These are phyloP conservation scores for Quercus berberidifolia DNA, from an alignment of 306 rosid genomes.

Conservation along the genomic window DNA sequence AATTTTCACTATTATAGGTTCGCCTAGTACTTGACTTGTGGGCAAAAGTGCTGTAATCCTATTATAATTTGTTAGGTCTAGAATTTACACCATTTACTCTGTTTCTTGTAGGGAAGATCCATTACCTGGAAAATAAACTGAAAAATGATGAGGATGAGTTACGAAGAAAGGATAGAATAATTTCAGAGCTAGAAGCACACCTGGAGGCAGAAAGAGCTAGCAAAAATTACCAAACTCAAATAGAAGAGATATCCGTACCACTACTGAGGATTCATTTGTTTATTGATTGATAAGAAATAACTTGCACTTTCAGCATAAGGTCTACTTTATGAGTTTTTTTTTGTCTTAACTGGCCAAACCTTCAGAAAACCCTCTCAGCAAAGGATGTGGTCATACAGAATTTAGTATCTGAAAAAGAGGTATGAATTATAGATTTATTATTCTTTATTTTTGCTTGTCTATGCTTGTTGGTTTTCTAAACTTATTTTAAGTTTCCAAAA, in stretches of 20 bases:
- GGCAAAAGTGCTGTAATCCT: background rate
- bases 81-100: slow-evolving; percentile 8
- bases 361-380: slow-evolving; percentile 48
- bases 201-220: slow-evolving; percentile 44
- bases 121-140: slow-evolving; percentile 47
- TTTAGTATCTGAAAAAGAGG: slow-evolving; percentile 66
- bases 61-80: background rate
- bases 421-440: slow-evolving; percentile 16
- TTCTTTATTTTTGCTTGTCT: slow-evolving; percentile 10
- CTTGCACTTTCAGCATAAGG: slow-evolving; percentile 6
- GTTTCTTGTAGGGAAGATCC: slow-evolving; percentile 48
- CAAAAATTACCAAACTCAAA: slow-evolving; percentile 41
- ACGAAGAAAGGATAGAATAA: slow-evolving; percentile 52
- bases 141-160: slow-evolving; percentile 46
- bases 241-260: slow-evolving; percentile 64
- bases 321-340: background rate
- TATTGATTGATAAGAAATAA: slow-evolving; percentile 5
- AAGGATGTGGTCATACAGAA: slow-evolving; percentile 57
- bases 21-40: background rate
- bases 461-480: slow-evolving; percentile 21
- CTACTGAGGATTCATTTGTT: background rate
- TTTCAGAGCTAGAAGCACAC: slow-evolving; percentile 67
- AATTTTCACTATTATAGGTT: background rate
- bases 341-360: slow-evolving; percentile 58
- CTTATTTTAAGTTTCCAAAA: slow-evolving; percentile 21